Evolutionary conservation across 2,329 filamentous ascomycete species (phyloP).

Genomic region (Xylariales sp.): DNA sequence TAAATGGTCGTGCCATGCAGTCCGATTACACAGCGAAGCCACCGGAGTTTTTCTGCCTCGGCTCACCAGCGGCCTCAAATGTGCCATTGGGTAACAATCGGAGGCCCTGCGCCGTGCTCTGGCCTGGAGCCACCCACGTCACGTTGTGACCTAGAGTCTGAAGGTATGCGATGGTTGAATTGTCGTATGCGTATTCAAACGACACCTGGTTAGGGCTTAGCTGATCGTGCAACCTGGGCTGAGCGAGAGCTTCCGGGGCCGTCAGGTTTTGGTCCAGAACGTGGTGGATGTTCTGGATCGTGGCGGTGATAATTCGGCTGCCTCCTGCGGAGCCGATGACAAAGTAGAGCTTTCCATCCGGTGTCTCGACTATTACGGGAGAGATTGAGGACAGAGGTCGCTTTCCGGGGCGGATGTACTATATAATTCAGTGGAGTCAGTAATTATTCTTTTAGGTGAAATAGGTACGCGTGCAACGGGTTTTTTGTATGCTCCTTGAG

Average conservation of each 20-base stretch:
- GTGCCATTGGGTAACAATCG: constrained; percentile 69
- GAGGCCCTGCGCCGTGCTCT: constrained; percentile 80
- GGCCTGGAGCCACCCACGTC: constrained; percentile 72
- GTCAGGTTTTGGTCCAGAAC: constrained; percentile 76
- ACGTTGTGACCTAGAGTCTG: constrained; percentile 77
- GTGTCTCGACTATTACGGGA: constrained; percentile 78
- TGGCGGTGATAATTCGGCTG: constrained; percentile 84
- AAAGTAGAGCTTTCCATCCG: constrained; percentile 76
- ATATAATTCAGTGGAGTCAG: no score
- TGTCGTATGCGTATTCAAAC: constrained; percentile 81
- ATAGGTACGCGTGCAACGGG: no score
- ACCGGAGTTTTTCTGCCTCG: constrained; percentile 80
- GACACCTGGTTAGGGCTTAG: constrained; percentile 74
- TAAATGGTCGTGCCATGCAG: neutral
- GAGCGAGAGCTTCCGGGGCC: constrained; percentile 70
- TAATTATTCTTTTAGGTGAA: no score
- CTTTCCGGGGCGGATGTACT: constrained; percentile 78
- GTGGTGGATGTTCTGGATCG: constrained; percentile 80
- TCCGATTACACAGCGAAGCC: constrained; percentile 64
- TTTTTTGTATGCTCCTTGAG: no score
- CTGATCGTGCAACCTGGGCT: constrained; percentile 85
- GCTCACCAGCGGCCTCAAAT: constrained; percentile 86
- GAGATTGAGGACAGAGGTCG: constrained; percentile 82
- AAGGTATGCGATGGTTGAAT: constrained; percentile 75
- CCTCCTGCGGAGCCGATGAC: constrained; percentile 84